Conservation (phyloP, 2,329 filamentous ascomycete species). For the Ceratocystis albifundus region DNA sequence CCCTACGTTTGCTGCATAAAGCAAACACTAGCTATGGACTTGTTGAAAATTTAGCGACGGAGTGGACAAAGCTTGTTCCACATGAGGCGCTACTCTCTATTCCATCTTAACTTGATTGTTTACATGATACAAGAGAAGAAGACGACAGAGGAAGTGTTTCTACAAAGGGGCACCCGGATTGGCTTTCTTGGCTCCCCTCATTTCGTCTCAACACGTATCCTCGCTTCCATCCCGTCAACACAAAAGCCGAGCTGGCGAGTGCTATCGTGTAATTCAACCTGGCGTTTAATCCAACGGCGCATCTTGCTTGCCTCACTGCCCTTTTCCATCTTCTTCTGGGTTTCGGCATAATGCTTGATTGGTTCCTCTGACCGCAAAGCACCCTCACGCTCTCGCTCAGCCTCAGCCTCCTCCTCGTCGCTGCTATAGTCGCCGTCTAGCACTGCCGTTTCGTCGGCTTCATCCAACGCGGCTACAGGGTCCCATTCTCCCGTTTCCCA, state of each 20-base stretch:
- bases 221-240: conserved; percentile 61
- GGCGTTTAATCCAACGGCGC: conserved; percentile 60
- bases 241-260: conserved; percentile 74
- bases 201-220: conserved; percentile 46
- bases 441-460: conserved; percentile 41
- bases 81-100: background rate
- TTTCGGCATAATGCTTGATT: conserved; percentile 21
- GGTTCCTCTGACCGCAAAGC: conserved; percentile 24
- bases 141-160: background rate
- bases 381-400: conserved; percentile 30
- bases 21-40: background rate
- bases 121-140: too few relatives aligned
- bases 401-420: conserved; percentile 39
- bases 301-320: conserved; percentile 29
- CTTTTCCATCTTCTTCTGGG: conserved; percentile 28
- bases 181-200: background rate
- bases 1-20: background rate
- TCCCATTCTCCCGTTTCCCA: conserved; percentile 93
- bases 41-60: background rate
- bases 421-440: conserved; percentile 39
- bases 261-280: conserved; percentile 68
- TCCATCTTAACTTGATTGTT: background rate
- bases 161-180: background rate
- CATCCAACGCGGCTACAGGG: conserved; percentile 54
- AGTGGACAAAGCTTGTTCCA: background rate